A percentile compares a stretch with the other conserved stretches of the same genome.
These are phyloP conservation scores for Claviceps pazoutovae DNA, from an alignment of 2,329 filamentous ascomycete species.

Conservation along the genomic window DNA sequence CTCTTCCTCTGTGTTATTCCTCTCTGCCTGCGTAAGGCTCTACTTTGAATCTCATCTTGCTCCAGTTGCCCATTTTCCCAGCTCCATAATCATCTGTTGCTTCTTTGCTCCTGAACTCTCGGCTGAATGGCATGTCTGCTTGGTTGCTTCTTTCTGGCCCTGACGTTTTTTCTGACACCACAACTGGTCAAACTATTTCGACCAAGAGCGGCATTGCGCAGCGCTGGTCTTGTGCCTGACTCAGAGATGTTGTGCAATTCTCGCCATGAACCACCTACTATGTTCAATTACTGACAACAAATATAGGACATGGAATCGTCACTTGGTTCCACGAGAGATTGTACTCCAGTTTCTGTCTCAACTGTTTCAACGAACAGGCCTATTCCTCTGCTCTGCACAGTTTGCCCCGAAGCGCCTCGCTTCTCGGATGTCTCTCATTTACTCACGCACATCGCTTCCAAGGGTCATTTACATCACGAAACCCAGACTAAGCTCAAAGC, in stretches of 20 bases:
- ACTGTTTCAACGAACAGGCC: constrained; percentile 14
- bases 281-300: constrained; percentile 5
- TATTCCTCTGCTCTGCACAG: constrained; percentile 64
- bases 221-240: constrained; percentile 1
- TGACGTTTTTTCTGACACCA: neutral
- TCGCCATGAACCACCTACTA: constrained; percentile 7
- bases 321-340: constrained; percentile 10
- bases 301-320: constrained; percentile 26
- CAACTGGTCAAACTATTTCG: neutral
- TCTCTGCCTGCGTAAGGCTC: constrained; percentile 1
- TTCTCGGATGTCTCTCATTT: constrained; percentile 90
- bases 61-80: constrained; percentile 14
- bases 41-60: constrained; percentile 7
- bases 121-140: constrained; percentile 5
- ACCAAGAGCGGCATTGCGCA: neutral
- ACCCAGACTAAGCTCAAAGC: constrained; percentile 69
- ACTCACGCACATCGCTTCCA: constrained; percentile 83
- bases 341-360: constrained; percentile 10
- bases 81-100: constrained; percentile 9
- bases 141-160: constrained; percentile 16
- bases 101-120: constrained; percentile 11
- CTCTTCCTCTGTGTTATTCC: constrained; percentile 2
- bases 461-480: constrained; percentile 75
- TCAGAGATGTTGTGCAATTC: constrained; percentile 4
- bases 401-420: constrained; percentile 64